Conservation (phyloP, 495 filamentous ascomycete genomes). For the Aspergillus leporis region DNA sequence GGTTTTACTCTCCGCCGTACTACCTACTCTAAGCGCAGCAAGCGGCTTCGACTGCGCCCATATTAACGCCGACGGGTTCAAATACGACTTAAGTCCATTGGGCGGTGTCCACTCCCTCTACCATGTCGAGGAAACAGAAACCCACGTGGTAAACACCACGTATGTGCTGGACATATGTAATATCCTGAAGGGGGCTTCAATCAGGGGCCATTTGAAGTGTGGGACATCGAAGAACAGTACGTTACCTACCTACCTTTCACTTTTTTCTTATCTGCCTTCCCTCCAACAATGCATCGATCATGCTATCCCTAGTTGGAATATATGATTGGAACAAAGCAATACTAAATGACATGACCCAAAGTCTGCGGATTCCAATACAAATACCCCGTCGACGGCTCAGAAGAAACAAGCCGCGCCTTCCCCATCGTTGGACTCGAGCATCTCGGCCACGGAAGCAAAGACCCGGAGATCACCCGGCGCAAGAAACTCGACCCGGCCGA, state of each 20-base stretch:
- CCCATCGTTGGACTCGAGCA: slow-evolving; percentile 74
- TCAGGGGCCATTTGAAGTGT: slow-evolving; percentile 60
- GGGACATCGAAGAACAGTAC: slow-evolving; percentile 54
- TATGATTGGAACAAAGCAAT: neutral
- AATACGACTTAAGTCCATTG: slow-evolving; percentile 66
- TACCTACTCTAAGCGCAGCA: slow-evolving; percentile 41
- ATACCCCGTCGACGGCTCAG: slow-evolving; percentile 40
- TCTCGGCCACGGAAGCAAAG: slow-evolving; percentile 50
- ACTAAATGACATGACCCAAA: slow-evolving; percentile 29
- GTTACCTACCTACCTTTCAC: slow-evolving; percentile 7
- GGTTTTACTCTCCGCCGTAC: slow-evolving; percentile 49
- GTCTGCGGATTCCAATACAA: slow-evolving; percentile 77
- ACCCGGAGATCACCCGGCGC: slow-evolving; percentile 62
- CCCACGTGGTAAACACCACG: slow-evolving; percentile 64
- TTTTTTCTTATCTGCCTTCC: neutral
- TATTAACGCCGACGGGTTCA: slow-evolving; percentile 54
- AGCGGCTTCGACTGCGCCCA: slow-evolving; percentile 63
- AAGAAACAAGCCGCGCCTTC: slow-evolving; percentile 44
- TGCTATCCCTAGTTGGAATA: neutral
- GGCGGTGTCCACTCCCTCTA: slow-evolving; percentile 76
- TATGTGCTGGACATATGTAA: slow-evolving; percentile 88
- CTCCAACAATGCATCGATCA: neutral
- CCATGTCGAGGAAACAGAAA: slow-evolving; percentile 50
- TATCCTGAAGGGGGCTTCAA: slow-evolving; percentile 57
- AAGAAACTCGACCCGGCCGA: slow-evolving; percentile 60